phyloP scores from a whole-genome alignment of 2,329 filamentous ascomycete genomes.

The Colletotrichum gloeosporioides region DNA sequence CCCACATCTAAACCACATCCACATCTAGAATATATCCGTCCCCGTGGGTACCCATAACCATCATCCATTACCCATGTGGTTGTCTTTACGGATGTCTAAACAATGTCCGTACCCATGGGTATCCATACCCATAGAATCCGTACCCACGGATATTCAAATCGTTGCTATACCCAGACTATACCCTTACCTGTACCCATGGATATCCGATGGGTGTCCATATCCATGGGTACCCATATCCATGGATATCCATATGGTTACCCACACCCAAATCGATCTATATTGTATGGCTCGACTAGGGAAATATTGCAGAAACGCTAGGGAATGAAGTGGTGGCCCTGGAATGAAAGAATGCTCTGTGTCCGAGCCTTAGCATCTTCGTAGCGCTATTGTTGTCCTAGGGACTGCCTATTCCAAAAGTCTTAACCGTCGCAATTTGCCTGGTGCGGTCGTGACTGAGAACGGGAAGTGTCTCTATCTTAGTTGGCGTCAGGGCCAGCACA shows the following conservation, averaged over 20 bases:
- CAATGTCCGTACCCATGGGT: neutral
- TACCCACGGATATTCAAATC: neutral
- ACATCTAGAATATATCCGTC: neutral
- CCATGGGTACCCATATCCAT: neutral
- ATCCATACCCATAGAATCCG: neutral
- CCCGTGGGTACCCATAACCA: neutral
- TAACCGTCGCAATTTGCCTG: too few species aligned
- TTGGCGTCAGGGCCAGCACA: neutral
- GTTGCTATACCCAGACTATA: neutral
- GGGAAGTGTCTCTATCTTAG: neutral
- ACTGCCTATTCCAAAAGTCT: neutral
- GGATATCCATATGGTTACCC: neutral
- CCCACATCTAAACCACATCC: neutral
- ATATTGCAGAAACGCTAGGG: neutral
- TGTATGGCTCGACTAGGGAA: neutral
- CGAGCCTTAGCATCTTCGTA: neutral
- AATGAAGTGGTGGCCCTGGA: neutral
- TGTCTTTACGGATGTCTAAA: neutral
- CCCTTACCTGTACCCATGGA: neutral
- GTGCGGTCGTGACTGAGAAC: neutral
- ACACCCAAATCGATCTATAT: neutral
- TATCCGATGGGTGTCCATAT: neutral
- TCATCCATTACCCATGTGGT: neutral
- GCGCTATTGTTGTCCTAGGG: neutral
- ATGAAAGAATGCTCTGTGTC: neutral